A percentile compares a stretch with the other conserved stretches of the same genome.
phyloP scores from a whole-genome alignment of 139 green algal species.

The Prasinococcaceae sp. region DNA sequence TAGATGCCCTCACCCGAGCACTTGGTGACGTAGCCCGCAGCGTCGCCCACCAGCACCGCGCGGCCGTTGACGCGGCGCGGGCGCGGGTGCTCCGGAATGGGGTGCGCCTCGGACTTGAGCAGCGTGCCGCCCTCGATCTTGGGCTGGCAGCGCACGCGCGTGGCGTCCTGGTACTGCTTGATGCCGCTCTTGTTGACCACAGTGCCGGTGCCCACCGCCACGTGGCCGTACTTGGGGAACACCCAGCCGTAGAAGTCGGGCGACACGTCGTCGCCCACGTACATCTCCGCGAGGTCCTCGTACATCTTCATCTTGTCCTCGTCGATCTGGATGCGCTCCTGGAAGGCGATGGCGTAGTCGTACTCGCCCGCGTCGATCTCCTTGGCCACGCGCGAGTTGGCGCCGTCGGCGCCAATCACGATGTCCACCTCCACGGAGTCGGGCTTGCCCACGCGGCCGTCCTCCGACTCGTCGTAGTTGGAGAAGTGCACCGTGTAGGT shows the following conservation, averaged over 20 bases:
- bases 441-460: constrained; percentile 63
- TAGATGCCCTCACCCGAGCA: constrained; percentile 96
- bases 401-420: constrained; percentile 92
- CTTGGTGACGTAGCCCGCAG: constrained; percentile 95
- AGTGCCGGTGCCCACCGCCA: constrained; percentile 94
- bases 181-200: constrained; percentile 99
- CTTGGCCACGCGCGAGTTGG: constrained; percentile 95
- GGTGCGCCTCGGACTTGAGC: constrained; percentile 94
- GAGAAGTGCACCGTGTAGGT: constrained; percentile 77
- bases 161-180: constrained; percentile 94
- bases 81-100: constrained; percentile 92
- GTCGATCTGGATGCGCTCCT: constrained; percentile 87
- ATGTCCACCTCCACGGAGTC: constrained; percentile 81
- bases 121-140: constrained; percentile 75
- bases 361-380: constrained; percentile 95
- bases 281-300: constrained; percentile 99
- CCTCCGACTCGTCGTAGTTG: constrained; percentile 67
- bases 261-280: constrained; percentile 97
- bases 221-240: constrained; percentile 99
- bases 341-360: constrained; percentile 98
- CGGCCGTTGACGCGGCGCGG: constrained; percentile 63
- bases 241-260: constrained; percentile 99
- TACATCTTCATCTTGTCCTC: constrained; percentile 99
- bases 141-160: constrained; percentile 11
- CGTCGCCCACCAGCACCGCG: constrained; percentile 84